Evolutionary conservation across 2,329 filamentous ascomycete genomes (phyloP), one percentile per base, ranked within the genome.

Genomic region (Phialemonium atrogriseum): DNA sequence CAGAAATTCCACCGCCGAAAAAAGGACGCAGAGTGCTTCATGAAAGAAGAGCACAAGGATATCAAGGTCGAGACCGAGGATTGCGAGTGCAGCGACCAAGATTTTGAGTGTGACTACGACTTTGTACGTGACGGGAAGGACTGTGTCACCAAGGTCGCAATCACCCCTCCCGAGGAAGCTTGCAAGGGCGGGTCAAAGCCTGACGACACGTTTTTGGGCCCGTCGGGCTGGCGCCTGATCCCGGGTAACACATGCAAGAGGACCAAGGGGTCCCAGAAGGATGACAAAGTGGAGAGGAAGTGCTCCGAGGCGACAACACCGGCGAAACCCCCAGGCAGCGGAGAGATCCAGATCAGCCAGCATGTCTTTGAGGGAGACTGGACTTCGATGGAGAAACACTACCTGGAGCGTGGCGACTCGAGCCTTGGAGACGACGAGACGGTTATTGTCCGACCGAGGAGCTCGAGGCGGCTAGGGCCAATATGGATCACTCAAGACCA

Each of bases 91-190:
- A 77, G 79, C 1, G 75, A 82, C 35, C 65, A 68, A 20, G 93
- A 98, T 55, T 98, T 94, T 53, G 91, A 98, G 59, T 98, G 91
- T 54, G 89, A 96, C 52, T 94, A 84, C 66, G 93, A 94, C 55
- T 96, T 94, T 37, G 73, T 74, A 45, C 67, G 68, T 35, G 68
- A 68, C 21, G 64, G 73, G 4, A 76, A 89, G 39, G 73, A 72
- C 39, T 96, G 91, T 52, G 66, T 77, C 15, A 69, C 73, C 7
- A 72, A 68, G 16, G 77, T 74, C 0, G 63, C 72, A 4, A 55
- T 94, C 25, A 54, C 66, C 3, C 63, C 77, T 2, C 87, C 88
- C 0, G 70, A 83, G 27, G 84, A 76, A 7, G 70, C 73, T 17
- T 98, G 91, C 57, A 75, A 82, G 49, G 54, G 63, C 3, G 64